Evolutionary conservation across 176 grass and related monocot genomes (phyloP).

Genomic region (Aegilops tauschii): DNA sequence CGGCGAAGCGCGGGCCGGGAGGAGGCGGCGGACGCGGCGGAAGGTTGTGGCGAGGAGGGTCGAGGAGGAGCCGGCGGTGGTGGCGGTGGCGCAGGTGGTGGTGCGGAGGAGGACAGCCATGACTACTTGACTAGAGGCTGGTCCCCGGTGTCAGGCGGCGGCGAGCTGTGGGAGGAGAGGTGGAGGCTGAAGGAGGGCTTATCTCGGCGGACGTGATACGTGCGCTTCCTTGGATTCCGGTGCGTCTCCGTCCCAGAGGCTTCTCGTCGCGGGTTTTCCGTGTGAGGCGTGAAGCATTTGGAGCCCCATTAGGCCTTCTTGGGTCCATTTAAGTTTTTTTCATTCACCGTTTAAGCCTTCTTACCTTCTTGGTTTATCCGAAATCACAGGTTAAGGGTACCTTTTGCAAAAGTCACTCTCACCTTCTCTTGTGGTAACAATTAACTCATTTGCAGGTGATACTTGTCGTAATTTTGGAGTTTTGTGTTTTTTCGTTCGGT

Average conservation of each 20-base stretch:
- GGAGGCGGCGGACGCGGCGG: slow-evolving; percentile 21
- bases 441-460: too few species aligned
- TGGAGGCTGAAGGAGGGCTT: background rate
- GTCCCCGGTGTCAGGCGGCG: background rate
- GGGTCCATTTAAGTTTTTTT: too few species aligned
- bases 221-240: background rate
- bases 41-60: slow-evolving; percentile 37
- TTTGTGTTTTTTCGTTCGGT: too few species aligned
- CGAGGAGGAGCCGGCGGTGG: background rate
- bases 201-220: slow-evolving; percentile 9
- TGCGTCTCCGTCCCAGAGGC: background rate
- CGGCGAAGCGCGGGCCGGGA: background rate
- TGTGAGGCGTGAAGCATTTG: too few species aligned
- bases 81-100: slow-evolving; percentile 16
- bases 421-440: too few species aligned
- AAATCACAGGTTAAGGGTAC: too few species aligned
- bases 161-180: background rate
- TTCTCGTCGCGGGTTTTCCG: background rate
- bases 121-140: background rate
- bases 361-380: too few species aligned
- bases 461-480: too few species aligned
- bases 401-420: too few species aligned
- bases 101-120: slow-evolving; percentile 39
- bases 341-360: too few species aligned
- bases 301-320: too few species aligned